Evolutionary conservation across 257 asterid genomes (phyloP), one percentile per base, ranked within the genome.

Genomic region (Leonotis leonurus): DNA sequence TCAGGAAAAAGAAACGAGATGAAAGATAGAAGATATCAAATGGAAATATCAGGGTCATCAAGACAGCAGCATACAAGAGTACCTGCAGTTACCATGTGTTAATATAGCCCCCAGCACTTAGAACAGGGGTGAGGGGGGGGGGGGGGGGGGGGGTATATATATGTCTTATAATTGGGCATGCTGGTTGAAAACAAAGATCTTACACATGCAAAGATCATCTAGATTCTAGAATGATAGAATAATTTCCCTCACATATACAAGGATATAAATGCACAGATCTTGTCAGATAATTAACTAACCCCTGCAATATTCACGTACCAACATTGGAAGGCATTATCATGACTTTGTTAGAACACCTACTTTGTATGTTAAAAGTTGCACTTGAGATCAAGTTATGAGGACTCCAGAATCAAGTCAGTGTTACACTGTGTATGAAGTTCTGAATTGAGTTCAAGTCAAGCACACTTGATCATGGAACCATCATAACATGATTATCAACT

Each of bases 11-110:
- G 82, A 70, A 93, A 71, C 99, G 99, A 54, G 97, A 80, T 62
- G 99, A 81, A 64, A 93, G 80, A 77, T 79, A 74, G 79, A 93
- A 93, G 62, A 93, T 83, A 78, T 90, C 97, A 65, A 93, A 93
- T 61, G 99, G 99, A 77, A 84, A 93, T 62, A 93, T 73, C 73
- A 93, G 82, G 54, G 91, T 78, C 96, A 90, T 77, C 35, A 85
- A 81, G 60, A 85, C 65, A 64, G 78, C 99, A 74, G 90, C 85
- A 73, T 93, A 90, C 58, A 93, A 64, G 58, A 93, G 90, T 61
- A 93, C 99, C 99, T 93, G 89, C 77, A 72, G 69, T 64, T 53
- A 69, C 76, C 40, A 70, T 49, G 71, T n/a, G n/a, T n/a, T 10
- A 49, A 57, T 53, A 48, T 67, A 66, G 74, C 26, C 65, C 46